phyloP scores from a whole-genome alignment of 129 eudicot species.

The Smallanthus sonchifolius region DNA sequence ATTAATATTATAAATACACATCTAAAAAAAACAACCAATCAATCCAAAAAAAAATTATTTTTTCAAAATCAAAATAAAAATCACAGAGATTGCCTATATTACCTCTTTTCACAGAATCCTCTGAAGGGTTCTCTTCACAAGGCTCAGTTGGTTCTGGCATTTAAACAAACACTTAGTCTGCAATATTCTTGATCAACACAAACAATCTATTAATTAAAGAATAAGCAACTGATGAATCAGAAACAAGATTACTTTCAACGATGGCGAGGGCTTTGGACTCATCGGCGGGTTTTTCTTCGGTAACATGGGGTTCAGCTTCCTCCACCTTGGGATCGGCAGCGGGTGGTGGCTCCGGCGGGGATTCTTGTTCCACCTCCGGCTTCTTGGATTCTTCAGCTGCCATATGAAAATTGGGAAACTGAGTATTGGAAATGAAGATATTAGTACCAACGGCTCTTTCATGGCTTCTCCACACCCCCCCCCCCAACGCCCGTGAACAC shows the following conservation, averaged over 20 bases:
- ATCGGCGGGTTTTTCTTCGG: conserved; percentile 48
- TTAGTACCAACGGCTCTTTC: too few species aligned
- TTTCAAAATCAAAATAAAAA: background rate
- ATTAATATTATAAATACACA: too few species aligned
- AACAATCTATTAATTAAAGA: background rate
- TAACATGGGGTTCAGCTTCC: conserved; percentile 48
- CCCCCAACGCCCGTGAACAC: too few species aligned
- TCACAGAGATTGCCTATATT: background rate
- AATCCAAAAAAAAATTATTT: background rate
- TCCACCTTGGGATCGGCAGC: conserved; percentile 33
- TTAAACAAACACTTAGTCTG: conserved; percentile 23
- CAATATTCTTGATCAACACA: background rate
- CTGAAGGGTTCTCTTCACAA: conserved; percentile 53
- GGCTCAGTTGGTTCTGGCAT: conserved; percentile 50
- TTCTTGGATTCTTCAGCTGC: conserved; percentile 61
- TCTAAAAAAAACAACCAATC: too few species aligned
- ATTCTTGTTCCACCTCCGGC: conserved; percentile 46
- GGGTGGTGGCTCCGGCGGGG: conserved; percentile 24
- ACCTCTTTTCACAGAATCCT: conserved; percentile 88
- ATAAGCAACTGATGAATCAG: background rate
- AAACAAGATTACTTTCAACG: conserved; percentile 49
- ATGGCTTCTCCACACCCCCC: too few species aligned
- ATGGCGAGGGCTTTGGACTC: conserved; percentile 64
- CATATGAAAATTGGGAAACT: conserved; percentile 53
- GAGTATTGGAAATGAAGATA: conserved; percentile 9